Evolutionary conservation across 2,329 filamentous ascomycete species (phyloP).

Genomic region (Herpotrichia juniperi): DNA sequence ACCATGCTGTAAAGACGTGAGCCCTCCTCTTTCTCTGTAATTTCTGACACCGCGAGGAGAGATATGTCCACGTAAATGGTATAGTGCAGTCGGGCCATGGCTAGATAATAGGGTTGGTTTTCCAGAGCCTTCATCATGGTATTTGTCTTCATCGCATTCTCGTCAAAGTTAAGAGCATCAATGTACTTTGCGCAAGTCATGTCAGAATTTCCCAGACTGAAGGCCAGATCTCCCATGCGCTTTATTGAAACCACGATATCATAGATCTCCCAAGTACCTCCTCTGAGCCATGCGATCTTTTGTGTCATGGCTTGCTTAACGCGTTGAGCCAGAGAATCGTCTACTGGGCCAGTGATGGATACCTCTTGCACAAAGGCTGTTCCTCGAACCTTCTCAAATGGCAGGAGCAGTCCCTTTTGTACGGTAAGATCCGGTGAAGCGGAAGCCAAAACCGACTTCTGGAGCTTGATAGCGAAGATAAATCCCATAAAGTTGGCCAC

Average conservation of each 20-base stretch:
- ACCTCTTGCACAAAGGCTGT: constrained; percentile 1
- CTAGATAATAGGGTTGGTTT: neutral
- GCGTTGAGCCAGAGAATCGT: neutral
- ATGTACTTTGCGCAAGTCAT: constrained; percentile 6
- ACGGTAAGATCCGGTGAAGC: neutral
- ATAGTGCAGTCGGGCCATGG: neutral
- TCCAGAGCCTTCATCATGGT: neutral
- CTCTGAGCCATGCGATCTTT: constrained; percentile 8
- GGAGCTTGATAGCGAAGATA: constrained; percentile 3
- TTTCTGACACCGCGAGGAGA: neutral
- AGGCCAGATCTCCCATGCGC: constrained; percentile 7
- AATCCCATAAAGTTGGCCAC: constrained; percentile 10
- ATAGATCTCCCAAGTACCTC: constrained; percentile 7
- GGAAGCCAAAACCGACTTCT: neutral
- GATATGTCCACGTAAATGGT: neutral
- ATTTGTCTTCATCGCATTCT: neutral
- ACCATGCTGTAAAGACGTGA: neutral
- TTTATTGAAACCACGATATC: constrained; percentile 8
- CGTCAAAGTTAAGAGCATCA: constrained; percentile 1
- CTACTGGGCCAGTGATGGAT: neutral
- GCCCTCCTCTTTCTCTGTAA: neutral
- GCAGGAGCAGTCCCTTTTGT: constrained; percentile 1
- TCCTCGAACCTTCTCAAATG: constrained; percentile 7
- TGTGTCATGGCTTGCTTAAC: constrained; percentile 6
- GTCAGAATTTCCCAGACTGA: constrained; percentile 2